Evolutionary conservation across 345 rosid genomes (phyloP).

Genomic region (Eucalyptus dawsonii): DNA sequence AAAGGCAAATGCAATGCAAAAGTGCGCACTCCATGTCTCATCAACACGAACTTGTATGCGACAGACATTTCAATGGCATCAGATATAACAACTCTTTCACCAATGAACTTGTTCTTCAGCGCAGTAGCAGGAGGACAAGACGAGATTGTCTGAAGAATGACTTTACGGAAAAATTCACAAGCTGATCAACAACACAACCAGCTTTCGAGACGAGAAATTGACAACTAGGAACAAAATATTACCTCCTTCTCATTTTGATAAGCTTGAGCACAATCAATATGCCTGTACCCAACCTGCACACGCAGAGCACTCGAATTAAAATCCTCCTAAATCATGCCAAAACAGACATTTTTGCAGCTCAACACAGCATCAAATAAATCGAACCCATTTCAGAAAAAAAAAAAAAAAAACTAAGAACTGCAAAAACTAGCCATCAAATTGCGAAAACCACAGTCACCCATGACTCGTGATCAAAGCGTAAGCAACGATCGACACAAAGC

Average conservation of each 20-base stretch:
- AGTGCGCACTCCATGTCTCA: not conserved
- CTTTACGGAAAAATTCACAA: not conserved
- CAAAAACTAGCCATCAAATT: not conserved
- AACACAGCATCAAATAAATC: not conserved
- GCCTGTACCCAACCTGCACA: slow-evolving; percentile 65
- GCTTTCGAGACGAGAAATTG: not conserved
- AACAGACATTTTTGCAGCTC: not conserved
- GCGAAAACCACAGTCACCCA: not conserved
- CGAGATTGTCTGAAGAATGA: not conserved
- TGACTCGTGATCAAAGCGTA: not conserved
- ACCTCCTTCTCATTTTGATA: slow-evolving; percentile 80
- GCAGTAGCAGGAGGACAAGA: not conserved
- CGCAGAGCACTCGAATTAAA: not conserved
- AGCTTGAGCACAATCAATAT: slow-evolving; percentile 71
- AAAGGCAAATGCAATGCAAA: not conserved
- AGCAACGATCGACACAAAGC: not conserved
- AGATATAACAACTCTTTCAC: not conserved
- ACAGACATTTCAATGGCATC: not conserved
- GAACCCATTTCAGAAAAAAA: not conserved
- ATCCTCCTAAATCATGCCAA: not conserved
- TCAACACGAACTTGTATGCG: not conserved
- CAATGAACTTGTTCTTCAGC: not conserved
- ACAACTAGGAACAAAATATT: not conserved
- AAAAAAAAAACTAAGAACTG: not conserved
- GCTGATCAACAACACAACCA: not conserved